phyloP scores from a whole-genome alignment of 441 rosid species.

The Hura crepitans region DNA sequence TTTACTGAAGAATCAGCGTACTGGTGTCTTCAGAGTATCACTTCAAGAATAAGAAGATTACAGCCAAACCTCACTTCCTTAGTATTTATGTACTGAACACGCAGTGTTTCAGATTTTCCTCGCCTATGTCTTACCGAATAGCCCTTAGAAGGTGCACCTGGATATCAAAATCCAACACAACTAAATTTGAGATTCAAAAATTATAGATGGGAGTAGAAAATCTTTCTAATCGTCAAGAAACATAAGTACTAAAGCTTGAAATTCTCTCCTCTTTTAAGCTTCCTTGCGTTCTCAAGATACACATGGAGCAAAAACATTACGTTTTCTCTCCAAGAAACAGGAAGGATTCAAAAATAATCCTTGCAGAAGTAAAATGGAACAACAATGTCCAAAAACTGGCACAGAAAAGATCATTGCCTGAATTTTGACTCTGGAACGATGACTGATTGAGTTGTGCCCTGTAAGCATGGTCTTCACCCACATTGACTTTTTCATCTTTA shows the following conservation, averaged over 20 bases:
- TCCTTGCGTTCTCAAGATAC: not conserved
- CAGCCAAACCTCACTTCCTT: conserved; percentile 83
- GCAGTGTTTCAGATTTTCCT: conserved; percentile 91
- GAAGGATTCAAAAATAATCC: not conserved
- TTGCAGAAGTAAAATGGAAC: not conserved
- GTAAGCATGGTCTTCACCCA: conserved; percentile 30
- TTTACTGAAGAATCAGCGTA: conserved; percentile 12
- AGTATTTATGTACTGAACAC: conserved; percentile 78
- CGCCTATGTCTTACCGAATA: conserved; percentile 62
- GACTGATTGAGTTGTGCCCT: conserved; percentile 32
- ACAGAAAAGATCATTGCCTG: conserved; percentile 43
- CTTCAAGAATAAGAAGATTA: conserved; percentile 13
- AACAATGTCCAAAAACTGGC: not conserved
- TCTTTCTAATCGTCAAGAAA: not conserved
- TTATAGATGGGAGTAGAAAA: not conserved
- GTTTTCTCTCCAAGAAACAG: not conserved
- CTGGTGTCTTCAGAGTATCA: not conserved
- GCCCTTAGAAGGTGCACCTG: conserved; percentile 49
- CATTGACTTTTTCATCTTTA: conserved; percentile 44
- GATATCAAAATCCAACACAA: not conserved
- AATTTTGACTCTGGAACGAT: conserved; percentile 36
- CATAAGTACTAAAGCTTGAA: not conserved
- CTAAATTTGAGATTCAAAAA: not conserved
- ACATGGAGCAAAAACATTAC: not conserved
- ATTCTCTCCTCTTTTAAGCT: not conserved